Base-by-base conservation (phyloP, 23 red algal species). In the Chondrus crispus region DNA sequence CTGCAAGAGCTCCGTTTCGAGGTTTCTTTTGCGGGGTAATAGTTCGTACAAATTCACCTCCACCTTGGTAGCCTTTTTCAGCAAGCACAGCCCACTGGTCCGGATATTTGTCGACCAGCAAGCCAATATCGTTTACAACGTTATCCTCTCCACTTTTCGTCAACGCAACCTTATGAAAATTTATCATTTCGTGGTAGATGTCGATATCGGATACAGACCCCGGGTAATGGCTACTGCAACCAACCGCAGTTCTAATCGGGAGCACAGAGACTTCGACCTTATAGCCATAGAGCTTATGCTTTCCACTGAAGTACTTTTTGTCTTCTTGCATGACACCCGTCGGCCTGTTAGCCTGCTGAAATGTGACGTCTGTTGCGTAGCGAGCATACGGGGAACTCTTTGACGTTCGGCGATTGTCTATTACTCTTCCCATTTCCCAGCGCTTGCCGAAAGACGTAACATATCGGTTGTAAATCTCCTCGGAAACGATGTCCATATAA, bases 1-100 rank as follows among this genome's bases (percentile, higher is more conserved):
- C 71, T 24, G 71, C 43, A 38, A 76, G 28, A 76, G 4, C 33
- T 22, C 71, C 39, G 37, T 48, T 48, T 24, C 28, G 7, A 20
- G 71, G 71, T 38, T 76, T 76, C 39, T 76, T 76, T 22, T 46
- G 33, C 37, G 71, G 71, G 43, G 28, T 76, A 24, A 76, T 76
- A 37, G 39, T 38, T 40, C 71, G 71, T 38, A 76, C 37, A 42
- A 76, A 38, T 38, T 76, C 71, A 40, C n/a, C 71, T 26, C n/a
- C 44, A 24, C 71, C 71, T 38, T 76, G 37, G 43, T 48, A 76
- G 11, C 71, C 7, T 48, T 48, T 76, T 40, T 76, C 71, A 26
- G 43, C 43, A 24, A 76, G 58, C 58, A 64, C 5, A 8, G 58
- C 58, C 58, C 58, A 64, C 24, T 64, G 58, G 9, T 32, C 1